Evolutionary conservation across 2,329 filamentous ascomycete genomes (phyloP), one percentile per base, ranked within the genome.

Genomic region (Venturia aucupariae): DNA sequence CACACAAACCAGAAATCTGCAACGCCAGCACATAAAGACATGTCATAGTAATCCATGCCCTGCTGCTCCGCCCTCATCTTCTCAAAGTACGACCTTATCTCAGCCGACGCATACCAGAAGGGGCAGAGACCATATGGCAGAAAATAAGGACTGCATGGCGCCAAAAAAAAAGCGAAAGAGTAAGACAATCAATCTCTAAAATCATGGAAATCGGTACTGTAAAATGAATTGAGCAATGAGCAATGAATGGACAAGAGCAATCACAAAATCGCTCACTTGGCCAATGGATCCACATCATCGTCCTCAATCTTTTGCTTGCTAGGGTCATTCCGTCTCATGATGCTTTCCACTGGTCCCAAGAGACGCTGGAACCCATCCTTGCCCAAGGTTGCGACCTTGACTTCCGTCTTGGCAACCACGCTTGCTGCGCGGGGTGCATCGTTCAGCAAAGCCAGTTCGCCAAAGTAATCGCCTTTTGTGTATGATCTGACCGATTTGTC

Each of bases 291-390:
- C 42, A 63, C 62, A 46, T 63, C 62, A 15, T 55, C 48, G 35
- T 57, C 51, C 46, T 63, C 62, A 54, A 57, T 39, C 51, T 35
- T 46, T 46, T 55, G 46, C 48, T 48, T 63, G 51, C 62, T 63
- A 15, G 44, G 48, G 41, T 84, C 82, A 67, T 84, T 90, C 72
- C 94, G 85, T 75, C 94, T 84, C 90, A 99, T 91, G 74, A 97
- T 95, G 67, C 91, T 88, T 77, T 96, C 92, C 35, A 97, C 92
- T 0, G 93, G 92, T 1, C 94, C 94, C 41, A 99, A 80, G 71
- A 99, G 79, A 69, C 94, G 84, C 79, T 97, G 93, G 78, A 99
- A 99, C 6, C 93, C 94, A 70, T 91, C 90, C 77, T 97, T 96
- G 69, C 92, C 92, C 60, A 99, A 80, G 60, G 88, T 91, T 4